Percentiles rank a stretch among this genome's conserved stretches.
Conservation (phyloP, 148 eudicot genomes). For the Euryodendron excelsum region DNA sequence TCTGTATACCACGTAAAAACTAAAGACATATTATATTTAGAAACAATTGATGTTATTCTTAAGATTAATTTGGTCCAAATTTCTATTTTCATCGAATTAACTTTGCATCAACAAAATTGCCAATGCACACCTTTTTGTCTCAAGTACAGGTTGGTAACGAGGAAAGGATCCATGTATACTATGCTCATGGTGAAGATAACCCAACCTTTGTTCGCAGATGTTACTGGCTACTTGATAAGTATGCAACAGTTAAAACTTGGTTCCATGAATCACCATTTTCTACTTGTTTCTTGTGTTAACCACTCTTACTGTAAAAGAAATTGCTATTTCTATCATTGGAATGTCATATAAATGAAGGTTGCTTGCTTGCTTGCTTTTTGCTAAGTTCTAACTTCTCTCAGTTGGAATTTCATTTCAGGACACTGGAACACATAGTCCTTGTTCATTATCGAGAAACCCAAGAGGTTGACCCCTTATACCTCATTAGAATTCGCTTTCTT, state of each 20-base stretch:
- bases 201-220: conserved; percentile 90
- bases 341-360: background rate
- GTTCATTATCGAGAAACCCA: conserved; percentile 98
- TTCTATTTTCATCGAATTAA: background rate
- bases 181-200: conserved; percentile 86
- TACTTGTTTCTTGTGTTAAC: background rate
- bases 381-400: background rate
- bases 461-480: conserved; percentile 56
- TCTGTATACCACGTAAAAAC: background rate
- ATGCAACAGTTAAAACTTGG: conserved; percentile 32
- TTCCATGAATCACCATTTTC: background rate
- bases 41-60: background rate
- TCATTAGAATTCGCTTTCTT: background rate
- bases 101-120: conserved; percentile 9
- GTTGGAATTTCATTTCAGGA: conserved; percentile 45
- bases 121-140: conserved; percentile 5
- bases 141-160: conserved; percentile 76
- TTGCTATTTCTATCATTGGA: conserved; percentile 1
- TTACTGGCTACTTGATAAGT: conserved; percentile 99
- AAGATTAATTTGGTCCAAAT: background rate
- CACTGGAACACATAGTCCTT: conserved; percentile 85
- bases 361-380: too few species aligned
- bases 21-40: background rate
- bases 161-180: conserved; percentile 92
- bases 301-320: background rate